Percentiles rank a stretch among this genome's conserved stretches.
These are phyloP conservation scores for Exserohilum rostratum DNA, from an alignment of 2,329 filamentous ascomycete genomes.

Conservation along the genomic window DNA sequence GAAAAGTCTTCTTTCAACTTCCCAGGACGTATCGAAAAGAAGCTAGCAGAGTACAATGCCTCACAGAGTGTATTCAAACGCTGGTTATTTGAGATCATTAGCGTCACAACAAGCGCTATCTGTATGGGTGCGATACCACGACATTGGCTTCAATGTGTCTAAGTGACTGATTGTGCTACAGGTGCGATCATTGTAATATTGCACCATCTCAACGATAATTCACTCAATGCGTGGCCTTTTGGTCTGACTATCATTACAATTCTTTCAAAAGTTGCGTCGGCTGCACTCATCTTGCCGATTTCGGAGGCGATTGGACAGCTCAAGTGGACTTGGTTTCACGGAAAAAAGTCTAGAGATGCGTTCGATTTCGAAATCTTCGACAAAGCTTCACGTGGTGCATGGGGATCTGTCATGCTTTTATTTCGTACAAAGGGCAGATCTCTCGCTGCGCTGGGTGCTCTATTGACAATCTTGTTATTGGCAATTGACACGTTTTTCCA, in stretches of 20 bases:
- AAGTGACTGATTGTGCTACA: not conserved
- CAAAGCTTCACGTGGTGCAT: slow-evolving; percentile 33
- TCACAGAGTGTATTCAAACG: slow-evolving; percentile 26
- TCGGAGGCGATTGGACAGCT: slow-evolving; percentile 40
- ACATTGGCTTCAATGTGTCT: not conserved
- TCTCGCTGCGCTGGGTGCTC: slow-evolving; percentile 26
- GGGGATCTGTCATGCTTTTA: slow-evolving; percentile 27
- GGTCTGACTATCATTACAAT: slow-evolving; percentile 28
- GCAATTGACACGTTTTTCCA: slow-evolving; percentile 42
- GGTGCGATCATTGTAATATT: slow-evolving; percentile 44
- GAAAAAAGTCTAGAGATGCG: slow-evolving; percentile 21
- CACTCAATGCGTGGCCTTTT: slow-evolving; percentile 41
- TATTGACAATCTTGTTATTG: slow-evolving; percentile 27
- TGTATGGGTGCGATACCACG: slow-evolving; percentile 30
- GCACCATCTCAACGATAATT: slow-evolving; percentile 30
- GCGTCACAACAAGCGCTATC: slow-evolving; percentile 36
- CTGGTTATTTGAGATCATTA: slow-evolving; percentile 40
- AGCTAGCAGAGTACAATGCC: slow-evolving; percentile 29
- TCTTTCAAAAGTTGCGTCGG: slow-evolving; percentile 34
- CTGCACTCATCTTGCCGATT: slow-evolving; percentile 31
- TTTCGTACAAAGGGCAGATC: slow-evolving; percentile 27
- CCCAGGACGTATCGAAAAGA: slow-evolving; percentile 27
- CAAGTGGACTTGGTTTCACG: slow-evolving; percentile 41
- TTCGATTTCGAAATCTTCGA: slow-evolving; percentile 43
- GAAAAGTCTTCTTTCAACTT: slow-evolving; percentile 19